Evolutionary conservation across 768 basidiomycete genomes (phyloP).

Genomic region (Coprinopsis cinerea): DNA sequence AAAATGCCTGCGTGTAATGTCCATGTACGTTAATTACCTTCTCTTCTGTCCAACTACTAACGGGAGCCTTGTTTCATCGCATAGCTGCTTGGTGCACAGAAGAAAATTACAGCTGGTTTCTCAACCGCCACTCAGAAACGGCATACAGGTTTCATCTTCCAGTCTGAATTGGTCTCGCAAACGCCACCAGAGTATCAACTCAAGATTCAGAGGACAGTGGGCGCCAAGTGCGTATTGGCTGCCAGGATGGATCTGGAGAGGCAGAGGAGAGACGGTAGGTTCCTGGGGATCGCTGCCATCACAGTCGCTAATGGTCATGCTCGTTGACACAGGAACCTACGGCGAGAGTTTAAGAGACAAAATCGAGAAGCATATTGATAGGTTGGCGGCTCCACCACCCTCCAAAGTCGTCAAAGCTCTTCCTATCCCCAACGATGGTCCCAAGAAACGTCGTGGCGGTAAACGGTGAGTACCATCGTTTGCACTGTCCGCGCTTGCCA

Average conservation of each 20-base stretch:
- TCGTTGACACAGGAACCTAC: slow-evolving; percentile 51
- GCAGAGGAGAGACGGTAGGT: slow-evolving; percentile 69
- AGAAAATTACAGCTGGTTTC: slow-evolving; percentile 88
- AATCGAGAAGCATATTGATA: slow-evolving; percentile 89
- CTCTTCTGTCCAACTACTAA: not conserved
- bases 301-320: not conserved
- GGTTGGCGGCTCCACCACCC: slow-evolving; percentile 90
- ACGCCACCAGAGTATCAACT: slow-evolving; percentile 87
- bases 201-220: slow-evolving; percentile 89
- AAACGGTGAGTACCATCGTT: slow-evolving; percentile 57
- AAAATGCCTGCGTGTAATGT: slow-evolving; percentile 97
- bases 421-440: slow-evolving; percentile 91
- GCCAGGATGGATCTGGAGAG: slow-evolving; percentile 94
- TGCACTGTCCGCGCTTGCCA: not conserved
- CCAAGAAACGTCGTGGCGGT: slow-evolving; percentile 92
- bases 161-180: slow-evolving; percentile 80
- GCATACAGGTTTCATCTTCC: slow-evolving; percentile 96
- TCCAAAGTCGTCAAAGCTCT: slow-evolving; percentile 90
- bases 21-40: slow-evolving; percentile 55
- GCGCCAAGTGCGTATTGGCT: slow-evolving; percentile 86
- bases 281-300: too few species aligned
- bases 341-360: slow-evolving; percentile 78
- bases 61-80: not conserved
- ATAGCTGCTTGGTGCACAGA: slow-evolving; percentile 90
- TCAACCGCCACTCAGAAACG: slow-evolving; percentile 82